phyloP scores from a whole-genome alignment of 306 rosid genomes.

The barrel medic (Medicago truncatula) region DNA sequence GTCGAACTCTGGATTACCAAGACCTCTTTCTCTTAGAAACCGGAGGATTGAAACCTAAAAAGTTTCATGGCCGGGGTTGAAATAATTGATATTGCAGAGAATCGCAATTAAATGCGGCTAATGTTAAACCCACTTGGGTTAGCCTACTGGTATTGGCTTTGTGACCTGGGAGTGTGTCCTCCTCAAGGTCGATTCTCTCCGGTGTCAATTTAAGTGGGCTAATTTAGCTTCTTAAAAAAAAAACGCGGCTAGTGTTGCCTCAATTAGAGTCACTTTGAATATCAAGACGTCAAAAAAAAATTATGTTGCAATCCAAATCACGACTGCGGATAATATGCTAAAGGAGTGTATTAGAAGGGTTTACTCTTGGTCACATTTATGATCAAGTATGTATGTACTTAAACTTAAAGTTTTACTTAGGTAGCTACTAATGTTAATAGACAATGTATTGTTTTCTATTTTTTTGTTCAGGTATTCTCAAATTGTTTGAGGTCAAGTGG shows the following conservation, averaged over 20 bases:
- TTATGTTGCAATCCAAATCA: neutral
- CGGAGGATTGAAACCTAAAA: neutral
- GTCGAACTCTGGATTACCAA: neutral
- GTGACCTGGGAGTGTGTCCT: too few relatives aligned
- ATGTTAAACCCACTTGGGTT: too few relatives aligned
- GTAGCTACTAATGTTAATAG: neutral
- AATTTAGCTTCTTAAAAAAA: too few relatives aligned
- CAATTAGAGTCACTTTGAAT: neutral
- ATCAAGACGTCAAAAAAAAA: neutral
- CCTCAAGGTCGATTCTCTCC: too few relatives aligned
- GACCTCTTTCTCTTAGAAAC: neutral
- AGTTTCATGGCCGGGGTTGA: neutral
- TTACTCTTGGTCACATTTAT: conserved; percentile 12
- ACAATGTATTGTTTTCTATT: neutral
- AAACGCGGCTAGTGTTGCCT: neutral
- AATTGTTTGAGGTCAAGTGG: conserved; percentile 97
- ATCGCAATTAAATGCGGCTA: neutral
- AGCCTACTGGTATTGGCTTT: too few relatives aligned
- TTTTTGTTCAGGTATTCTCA: conserved; percentile 73
- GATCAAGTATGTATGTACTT: neutral
- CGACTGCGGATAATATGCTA: neutral
- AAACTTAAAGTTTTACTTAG: conserved; percentile 10
- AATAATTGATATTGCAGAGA: neutral
- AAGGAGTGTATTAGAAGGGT: conserved; percentile 3
- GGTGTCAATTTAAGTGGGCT: too few relatives aligned